Conservation (phyloP, 371 early-diverging fungal genomes). For the Dichotomocladium elegans region DNA sequence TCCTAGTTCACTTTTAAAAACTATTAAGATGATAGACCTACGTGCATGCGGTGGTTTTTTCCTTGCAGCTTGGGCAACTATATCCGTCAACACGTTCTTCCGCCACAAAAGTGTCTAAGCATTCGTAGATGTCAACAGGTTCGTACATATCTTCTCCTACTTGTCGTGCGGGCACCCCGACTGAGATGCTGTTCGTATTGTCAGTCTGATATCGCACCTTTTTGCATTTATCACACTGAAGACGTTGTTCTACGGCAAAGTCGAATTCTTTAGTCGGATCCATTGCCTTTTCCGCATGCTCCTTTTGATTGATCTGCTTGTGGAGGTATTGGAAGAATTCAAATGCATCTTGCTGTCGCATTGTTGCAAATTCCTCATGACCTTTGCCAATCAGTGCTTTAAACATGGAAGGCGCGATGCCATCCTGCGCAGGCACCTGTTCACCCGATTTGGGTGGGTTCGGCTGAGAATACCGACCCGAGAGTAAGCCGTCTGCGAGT, state of each 20-base stretch:
- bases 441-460: slow-evolving; percentile 26
- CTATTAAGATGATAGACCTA: slow-evolving; percentile 33
- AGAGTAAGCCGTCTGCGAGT: slow-evolving; percentile 83
- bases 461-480: slow-evolving; percentile 79
- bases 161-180: slow-evolving; percentile 71
- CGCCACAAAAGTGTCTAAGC: slow-evolving; percentile 61
- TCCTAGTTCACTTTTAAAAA: too few species aligned
- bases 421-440: slow-evolving; percentile 55
- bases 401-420: slow-evolving; percentile 86
- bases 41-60: slow-evolving; percentile 66
- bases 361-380: slow-evolving; percentile 90
- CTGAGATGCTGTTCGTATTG: slow-evolving; percentile 56
- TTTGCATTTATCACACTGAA: slow-evolving; percentile 82
- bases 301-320: slow-evolving; percentile 71
- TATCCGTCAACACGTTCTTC: slow-evolving; percentile 68
- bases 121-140: slow-evolving; percentile 71
- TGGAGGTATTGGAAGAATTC: slow-evolving; percentile 86
- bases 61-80: slow-evolving; percentile 76
- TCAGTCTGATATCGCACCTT: slow-evolving; percentile 74
- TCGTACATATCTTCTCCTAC: slow-evolving; percentile 41
- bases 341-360: slow-evolving; percentile 97
- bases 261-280: slow-evolving; percentile 79
- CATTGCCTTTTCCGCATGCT: slow-evolving; percentile 44
- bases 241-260: slow-evolving; percentile 74
- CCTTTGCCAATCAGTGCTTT: slow-evolving; percentile 85